These are phyloP conservation scores for Sodiomyces alkalinus DNA, from an alignment of 2,329 filamentous ascomycete genomes.

Conservation along the genomic window DNA sequence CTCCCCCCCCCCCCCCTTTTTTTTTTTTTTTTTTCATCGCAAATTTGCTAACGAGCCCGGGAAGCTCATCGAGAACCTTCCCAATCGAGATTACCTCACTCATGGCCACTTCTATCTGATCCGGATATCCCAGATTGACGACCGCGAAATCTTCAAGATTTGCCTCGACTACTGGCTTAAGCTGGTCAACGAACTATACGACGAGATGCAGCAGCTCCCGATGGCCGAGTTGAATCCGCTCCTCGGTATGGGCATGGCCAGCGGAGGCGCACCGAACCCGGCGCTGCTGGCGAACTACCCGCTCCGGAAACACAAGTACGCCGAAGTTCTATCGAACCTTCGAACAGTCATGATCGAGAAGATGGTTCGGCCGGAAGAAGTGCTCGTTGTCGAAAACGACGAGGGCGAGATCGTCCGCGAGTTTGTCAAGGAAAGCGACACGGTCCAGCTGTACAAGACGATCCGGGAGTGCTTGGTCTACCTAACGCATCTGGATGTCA, in stretches of 20 bases:
- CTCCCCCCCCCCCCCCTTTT: neutral
- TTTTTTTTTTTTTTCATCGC: slow-evolving; percentile 5
- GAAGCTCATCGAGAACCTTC: slow-evolving; percentile 84
- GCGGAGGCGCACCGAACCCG: slow-evolving; percentile 74
- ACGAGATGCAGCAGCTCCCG: slow-evolving; percentile 95
- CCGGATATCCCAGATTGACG: slow-evolving; percentile 95
- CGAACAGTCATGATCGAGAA: slow-evolving; percentile 99
- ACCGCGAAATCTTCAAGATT: slow-evolving; percentile 99
- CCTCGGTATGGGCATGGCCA: slow-evolving; percentile 60
- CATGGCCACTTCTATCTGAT: slow-evolving; percentile 98
- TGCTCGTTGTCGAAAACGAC: slow-evolving; percentile 97
- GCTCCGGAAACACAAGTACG: slow-evolving; percentile 94
- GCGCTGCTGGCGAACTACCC: slow-evolving; percentile 77
- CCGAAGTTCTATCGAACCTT: slow-evolving; percentile 82
- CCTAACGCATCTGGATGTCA: slow-evolving; percentile 89
- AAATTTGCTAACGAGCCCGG: slow-evolving; percentile 7
- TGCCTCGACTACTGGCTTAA: slow-evolving; percentile 99
- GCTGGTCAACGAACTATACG: slow-evolving; percentile 91
- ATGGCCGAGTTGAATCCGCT: slow-evolving; percentile 88
- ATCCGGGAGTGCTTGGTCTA: slow-evolving; percentile 95
- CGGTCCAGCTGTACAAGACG: slow-evolving; percentile 97
- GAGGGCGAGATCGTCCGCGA: slow-evolving; percentile 98
- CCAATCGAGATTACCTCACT: slow-evolving; percentile 85
- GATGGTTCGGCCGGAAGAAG: slow-evolving; percentile 97
- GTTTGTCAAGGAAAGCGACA: slow-evolving; percentile 98